phyloP scores from a whole-genome alignment of 208 protist genomes.

The Acanthamoeba healyi region DNA sequence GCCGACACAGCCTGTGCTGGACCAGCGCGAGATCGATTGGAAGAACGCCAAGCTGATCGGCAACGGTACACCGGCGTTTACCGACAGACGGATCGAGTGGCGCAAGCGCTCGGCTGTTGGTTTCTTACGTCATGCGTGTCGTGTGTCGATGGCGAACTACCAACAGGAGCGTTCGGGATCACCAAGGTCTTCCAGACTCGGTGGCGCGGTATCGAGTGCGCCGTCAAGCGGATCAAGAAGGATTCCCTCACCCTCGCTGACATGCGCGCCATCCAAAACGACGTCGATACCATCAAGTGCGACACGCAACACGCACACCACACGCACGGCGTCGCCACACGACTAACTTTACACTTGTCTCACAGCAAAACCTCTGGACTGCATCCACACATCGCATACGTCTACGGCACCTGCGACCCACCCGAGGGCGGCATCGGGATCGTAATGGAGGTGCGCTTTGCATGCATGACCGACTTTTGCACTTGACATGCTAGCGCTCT shows the following conservation, averaged over 20 bases:
- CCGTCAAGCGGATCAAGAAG: slow-evolving; percentile 51
- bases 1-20: not conserved
- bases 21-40: slow-evolving; percentile 15
- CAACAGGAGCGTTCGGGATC: slow-evolving; percentile 30
- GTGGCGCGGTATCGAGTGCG: slow-evolving; percentile 42
- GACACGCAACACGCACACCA: not conserved
- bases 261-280: not conserved
- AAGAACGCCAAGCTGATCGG: slow-evolving; percentile 45
- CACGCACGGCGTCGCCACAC: not conserved
- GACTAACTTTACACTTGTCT: not conserved
- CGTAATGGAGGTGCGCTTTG: not conserved
- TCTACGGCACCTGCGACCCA: slow-evolving; percentile 17
- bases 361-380: not conserved
- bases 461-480: no score
- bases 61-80: not conserved
- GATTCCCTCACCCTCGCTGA: not conserved
- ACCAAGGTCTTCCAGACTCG: slow-evolving; percentile 36
- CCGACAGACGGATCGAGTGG: no score
- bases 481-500: no score
- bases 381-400: not conserved
- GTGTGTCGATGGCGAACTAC: no score
- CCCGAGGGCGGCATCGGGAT: not conserved
- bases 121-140: no score
- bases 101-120: no score
- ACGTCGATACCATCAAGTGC: not conserved